Evolutionary conservation across 2,329 filamentous ascomycete species (phyloP), one percentile per base, ranked within the genome.

Genomic region (Laburnicola sp.): DNA sequence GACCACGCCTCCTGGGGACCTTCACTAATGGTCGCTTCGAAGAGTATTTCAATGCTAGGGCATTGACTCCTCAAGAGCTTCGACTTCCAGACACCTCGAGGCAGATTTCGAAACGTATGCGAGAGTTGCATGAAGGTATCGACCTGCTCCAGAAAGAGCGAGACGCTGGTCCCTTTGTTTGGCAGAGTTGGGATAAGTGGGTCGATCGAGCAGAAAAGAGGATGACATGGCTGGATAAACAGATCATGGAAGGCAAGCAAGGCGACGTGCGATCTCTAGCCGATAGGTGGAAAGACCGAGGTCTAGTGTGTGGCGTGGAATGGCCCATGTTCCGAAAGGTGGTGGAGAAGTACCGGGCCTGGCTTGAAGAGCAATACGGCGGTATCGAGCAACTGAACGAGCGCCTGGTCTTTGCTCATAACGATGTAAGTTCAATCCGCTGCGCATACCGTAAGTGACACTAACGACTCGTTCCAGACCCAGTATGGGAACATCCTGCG

Each of bases 401-500:
- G 40, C 81, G 84, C 48, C 82, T 99, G 8, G 86, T 97, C 0
- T 99, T 99, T 78, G 90, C 91, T n/a, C 94, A 99, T 72, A 97
- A 96, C 65, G 94, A 99, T 80, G 91, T 95, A 75, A 77, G 87
- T 21, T 4, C 10, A 6, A 11, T 4, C 22, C 8, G 2, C 4
- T 7, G 7, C 2, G 3, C 3, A 8, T 26, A 25, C 23, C 45
- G 30, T 7, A 21, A 27, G 6, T 4, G 26, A 34, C 3, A 28
- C 59, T 68, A 21, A 68, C 39, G 37, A 6, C 8, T 26, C 7
- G 21, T n/a, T 34, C 43, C 48, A 96, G 91, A 96, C 94, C 3
- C 94, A 99, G 85, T 97, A 99, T 66, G 94, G 94, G 58, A 99
- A 99, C 69, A 94, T 99, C 56, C 84, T 99, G 43, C 90, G 92